Evolutionary conservation across 1,284 basidiomycete species (phyloP).

Genomic region (Singerocomus inundabilis): DNA sequence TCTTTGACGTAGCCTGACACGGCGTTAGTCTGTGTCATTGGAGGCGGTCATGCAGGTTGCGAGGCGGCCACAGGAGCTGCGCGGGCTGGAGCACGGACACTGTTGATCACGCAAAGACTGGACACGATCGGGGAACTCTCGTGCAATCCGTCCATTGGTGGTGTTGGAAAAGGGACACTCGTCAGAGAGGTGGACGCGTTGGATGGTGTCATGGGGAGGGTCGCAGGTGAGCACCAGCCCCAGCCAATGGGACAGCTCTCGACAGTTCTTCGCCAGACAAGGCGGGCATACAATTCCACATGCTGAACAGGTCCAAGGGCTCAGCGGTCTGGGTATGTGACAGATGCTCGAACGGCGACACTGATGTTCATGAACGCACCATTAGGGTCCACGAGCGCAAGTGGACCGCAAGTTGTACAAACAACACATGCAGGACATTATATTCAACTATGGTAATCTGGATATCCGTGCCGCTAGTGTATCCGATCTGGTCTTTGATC

Average conservation of each 20-base stretch:
- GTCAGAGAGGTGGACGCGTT: slow-evolving; percentile 88
- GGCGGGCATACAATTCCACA: slow-evolving; percentile 85
- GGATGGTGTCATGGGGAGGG: slow-evolving; percentile 75
- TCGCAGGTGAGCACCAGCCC: slow-evolving; percentile 54
- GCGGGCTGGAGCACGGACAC: slow-evolving; percentile 74
- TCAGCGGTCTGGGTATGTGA: slow-evolving; percentile 79
- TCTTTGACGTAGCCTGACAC: background rate
- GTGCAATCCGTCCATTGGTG: slow-evolving; percentile 87
- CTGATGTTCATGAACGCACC: background rate
- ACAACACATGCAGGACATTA: slow-evolving; percentile 69
- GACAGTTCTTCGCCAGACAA: slow-evolving; percentile 52
- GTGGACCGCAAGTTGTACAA: slow-evolving; percentile 86
- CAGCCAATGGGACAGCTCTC: background rate
- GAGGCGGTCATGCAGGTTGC: slow-evolving; percentile 90
- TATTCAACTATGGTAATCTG: slow-evolving; percentile 67
- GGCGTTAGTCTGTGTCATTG: slow-evolving; percentile 74
- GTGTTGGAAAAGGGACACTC: slow-evolving; percentile 87
- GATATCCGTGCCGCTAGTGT: slow-evolving; percentile 73
- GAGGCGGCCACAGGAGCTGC: slow-evolving; percentile 88
- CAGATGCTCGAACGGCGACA: background rate
- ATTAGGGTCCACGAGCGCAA: slow-evolving; percentile 84
- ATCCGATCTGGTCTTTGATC: slow-evolving; percentile 73
- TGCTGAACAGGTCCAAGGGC: slow-evolving; percentile 83
- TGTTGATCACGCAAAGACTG: slow-evolving; percentile 78
- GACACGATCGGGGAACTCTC: slow-evolving; percentile 86